Conservation (phyloP, 2,329 filamentous ascomycete species). For the Sphaceloma murrayae region DNA sequence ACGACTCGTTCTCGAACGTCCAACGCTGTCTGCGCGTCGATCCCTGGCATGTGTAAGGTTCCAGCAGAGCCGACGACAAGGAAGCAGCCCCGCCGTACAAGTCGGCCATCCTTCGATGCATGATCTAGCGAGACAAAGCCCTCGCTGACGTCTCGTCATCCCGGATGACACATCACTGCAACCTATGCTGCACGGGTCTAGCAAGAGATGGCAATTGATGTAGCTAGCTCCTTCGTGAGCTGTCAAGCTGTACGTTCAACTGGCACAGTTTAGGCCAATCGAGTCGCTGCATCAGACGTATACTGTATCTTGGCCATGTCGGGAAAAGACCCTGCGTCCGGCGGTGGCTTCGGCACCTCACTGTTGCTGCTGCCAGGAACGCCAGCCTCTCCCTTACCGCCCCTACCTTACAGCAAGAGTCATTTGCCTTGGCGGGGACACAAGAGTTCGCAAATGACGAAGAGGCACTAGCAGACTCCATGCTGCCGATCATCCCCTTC, state of each 20-base stretch:
- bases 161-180: neutral
- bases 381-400: constrained; percentile 1
- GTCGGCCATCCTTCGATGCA: too few relatives aligned
- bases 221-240: neutral
- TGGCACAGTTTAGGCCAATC: neutral
- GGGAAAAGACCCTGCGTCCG: constrained; percentile 8
- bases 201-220: neutral
- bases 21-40: too few relatives aligned
- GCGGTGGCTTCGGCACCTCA: constrained; percentile 11
- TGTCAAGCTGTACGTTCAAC: neutral
- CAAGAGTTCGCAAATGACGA: constrained; percentile 6
- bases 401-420: neutral
- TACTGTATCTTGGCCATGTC: too few relatives aligned
- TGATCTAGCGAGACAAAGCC: too few relatives aligned
- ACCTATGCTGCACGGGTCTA: neutral
- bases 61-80: too few relatives aligned
- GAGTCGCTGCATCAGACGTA: constrained; percentile 4
- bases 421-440: neutral
- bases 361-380: constrained; percentile 12
- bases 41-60: too few relatives aligned
- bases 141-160: too few relatives aligned
- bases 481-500: constrained; percentile 7
- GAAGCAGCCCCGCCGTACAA: too few relatives aligned
- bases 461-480: neutral
- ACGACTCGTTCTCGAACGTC: too few relatives aligned